Evolutionary conservation across 2,329 filamentous ascomycete species (phyloP).

Genomic region (Anthostomella pinea): DNA sequence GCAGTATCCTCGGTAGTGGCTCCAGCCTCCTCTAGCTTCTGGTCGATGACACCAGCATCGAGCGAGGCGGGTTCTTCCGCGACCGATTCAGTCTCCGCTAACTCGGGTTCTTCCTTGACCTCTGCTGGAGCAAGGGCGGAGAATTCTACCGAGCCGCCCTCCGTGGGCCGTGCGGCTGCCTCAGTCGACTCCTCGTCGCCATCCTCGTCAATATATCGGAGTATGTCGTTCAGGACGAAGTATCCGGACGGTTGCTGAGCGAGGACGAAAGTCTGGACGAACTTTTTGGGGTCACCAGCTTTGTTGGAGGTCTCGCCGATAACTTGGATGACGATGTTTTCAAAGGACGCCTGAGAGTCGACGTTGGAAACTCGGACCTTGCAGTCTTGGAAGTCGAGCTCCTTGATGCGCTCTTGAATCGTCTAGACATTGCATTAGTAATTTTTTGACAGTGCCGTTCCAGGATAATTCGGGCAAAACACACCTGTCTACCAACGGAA

Average conservation of each 20-base stretch:
- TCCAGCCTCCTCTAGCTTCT: conserved; percentile 69
- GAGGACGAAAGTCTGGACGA: conserved; percentile 96
- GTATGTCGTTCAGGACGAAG: conserved; percentile 97
- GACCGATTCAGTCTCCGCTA: conserved; percentile 32
- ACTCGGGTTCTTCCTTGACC: conserved; percentile 32
- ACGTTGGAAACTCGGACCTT: conserved; percentile 98
- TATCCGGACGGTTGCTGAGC: conserved; percentile 95
- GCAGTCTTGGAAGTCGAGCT: conserved; percentile 92
- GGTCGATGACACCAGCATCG: conserved; percentile 57
- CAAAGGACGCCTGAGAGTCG: conserved; percentile 87
- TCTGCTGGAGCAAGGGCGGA: conserved; percentile 28
- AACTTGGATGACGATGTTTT: conserved; percentile 95
- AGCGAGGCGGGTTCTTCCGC: conserved; percentile 35
- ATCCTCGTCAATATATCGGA: conserved; percentile 86
- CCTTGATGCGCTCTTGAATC: conserved; percentile 92
- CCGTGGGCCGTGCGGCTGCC: conserved; percentile 20
- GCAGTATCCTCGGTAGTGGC: conserved; percentile 35
- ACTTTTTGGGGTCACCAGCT: conserved; percentile 85
- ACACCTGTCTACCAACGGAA: conserved; percentile 81
- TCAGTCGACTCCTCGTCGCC: conserved; percentile 68
- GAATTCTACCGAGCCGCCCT: conserved; percentile 26
- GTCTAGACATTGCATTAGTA: conserved; percentile 48
- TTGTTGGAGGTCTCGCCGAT: conserved; percentile 98
- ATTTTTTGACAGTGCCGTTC: background rate
- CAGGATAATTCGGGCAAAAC: conserved; percentile 30